Conservation (phyloP, 306 rosid genomes). For the Prunus salicina region DNA sequence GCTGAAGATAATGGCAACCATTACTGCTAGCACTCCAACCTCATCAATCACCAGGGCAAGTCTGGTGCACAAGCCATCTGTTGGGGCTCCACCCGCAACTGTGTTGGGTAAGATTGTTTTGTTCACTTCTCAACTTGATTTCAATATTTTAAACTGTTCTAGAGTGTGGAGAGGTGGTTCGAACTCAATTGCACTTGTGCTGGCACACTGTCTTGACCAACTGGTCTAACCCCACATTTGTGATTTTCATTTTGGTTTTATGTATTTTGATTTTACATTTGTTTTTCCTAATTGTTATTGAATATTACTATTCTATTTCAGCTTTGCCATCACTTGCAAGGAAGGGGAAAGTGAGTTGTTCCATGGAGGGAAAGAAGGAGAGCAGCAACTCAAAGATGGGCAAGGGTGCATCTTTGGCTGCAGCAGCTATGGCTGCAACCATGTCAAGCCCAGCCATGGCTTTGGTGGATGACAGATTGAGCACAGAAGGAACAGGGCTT, state of each 20-base stretch:
- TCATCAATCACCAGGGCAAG: conserved; percentile 46
- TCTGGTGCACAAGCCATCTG: conserved; percentile 51
- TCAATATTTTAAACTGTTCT: background rate
- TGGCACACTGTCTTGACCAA: too few species aligned
- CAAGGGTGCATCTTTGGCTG: conserved; percentile 60
- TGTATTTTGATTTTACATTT: background rate
- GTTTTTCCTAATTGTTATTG: too few species aligned
- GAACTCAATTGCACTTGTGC: too few species aligned
- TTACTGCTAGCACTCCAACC: conserved; percentile 55
- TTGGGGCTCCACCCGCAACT: conserved; percentile 52
- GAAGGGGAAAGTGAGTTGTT: conserved; percentile 75
- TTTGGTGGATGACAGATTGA: conserved; percentile 86
- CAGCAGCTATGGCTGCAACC: conserved; percentile 55
- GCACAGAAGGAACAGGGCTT: conserved; percentile 98
- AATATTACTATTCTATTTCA: conserved; percentile 14
- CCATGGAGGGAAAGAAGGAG: conserved; percentile 46
- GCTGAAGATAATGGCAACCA: conserved; percentile 61
- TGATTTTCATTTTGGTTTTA: background rate
- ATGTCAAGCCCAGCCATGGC: conserved; percentile 87
- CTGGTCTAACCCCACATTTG: too few species aligned
- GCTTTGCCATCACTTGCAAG: conserved; percentile 63
- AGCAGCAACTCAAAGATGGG: conserved; percentile 41
- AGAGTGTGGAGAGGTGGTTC: background rate
- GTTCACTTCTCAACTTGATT: background rate
- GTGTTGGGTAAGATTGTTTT: conserved; percentile 51